phyloP scores from a whole-genome alignment of 139 green algal species.

The Chlamydomonas sphaeroides region DNA sequence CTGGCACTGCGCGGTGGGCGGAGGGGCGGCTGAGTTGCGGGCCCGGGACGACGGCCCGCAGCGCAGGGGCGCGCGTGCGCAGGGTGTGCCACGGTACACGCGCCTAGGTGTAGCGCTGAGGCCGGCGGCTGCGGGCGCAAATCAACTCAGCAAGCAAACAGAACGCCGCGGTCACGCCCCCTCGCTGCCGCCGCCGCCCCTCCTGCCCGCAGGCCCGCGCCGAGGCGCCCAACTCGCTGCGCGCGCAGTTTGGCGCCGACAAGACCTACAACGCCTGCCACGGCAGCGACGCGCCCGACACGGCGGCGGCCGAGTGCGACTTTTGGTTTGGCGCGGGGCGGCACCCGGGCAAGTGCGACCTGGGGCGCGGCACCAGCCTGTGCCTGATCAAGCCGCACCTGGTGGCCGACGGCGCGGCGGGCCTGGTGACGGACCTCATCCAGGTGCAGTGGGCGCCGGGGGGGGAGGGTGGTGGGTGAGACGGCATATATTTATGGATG shows the following conservation, averaged over 20 bases:
- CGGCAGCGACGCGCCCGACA: slow-evolving; percentile 74
- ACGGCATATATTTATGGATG: background rate
- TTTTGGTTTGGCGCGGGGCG: slow-evolving; percentile 76
- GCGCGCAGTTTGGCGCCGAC: slow-evolving; percentile 72
- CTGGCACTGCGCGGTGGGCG: background rate
- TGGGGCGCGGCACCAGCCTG: slow-evolving; percentile 58
- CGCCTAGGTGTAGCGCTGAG: no score
- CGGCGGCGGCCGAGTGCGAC: slow-evolving; percentile 63
- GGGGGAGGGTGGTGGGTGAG: background rate
- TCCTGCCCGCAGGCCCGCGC: slow-evolving; percentile 49
- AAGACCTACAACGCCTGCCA: slow-evolving; percentile 74
- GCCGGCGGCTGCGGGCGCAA: no score
- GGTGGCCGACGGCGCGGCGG: slow-evolving; percentile 63
- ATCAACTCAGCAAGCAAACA: no score
- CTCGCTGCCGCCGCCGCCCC: background rate
- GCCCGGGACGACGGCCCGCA: background rate
- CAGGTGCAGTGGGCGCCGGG: background rate
- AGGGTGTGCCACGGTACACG: background rate
- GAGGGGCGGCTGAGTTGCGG: background rate
- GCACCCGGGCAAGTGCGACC: slow-evolving; percentile 51
- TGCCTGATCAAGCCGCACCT: slow-evolving; percentile 81
- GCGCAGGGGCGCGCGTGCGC: background rate
- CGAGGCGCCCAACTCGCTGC: slow-evolving; percentile 70
- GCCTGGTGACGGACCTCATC: slow-evolving; percentile 53
- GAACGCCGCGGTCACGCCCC: no score